Base-by-base conservation (phyloP, 495 filamentous ascomycete species). In the Penicillium tannophilum region DNA sequence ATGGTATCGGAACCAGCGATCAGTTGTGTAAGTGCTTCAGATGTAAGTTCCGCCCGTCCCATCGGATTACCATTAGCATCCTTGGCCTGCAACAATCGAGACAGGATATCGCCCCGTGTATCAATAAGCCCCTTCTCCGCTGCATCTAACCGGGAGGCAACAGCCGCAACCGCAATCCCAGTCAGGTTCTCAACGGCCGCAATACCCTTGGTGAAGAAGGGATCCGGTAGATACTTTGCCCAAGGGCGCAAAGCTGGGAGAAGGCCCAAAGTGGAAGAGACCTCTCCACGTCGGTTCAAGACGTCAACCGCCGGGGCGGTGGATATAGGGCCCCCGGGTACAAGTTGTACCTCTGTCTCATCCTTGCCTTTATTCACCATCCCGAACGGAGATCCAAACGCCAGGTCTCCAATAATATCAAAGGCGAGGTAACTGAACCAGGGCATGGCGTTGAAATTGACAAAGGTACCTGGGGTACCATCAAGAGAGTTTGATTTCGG, bases 371-470 rank as follows among this genome's bases (percentile, higher is more conserved):
- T 70, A 39, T 67, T 30, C 7, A 77, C 68, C 74, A 78, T 76
- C 16, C 71, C 74, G 54, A 78, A 78, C 12, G 75, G 75, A 2
- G 66, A 64, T 8, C 74, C 74, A 46, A 77, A 77, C 20, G 75
- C 75, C 41, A 68, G 28, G 30, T 68, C 65, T 4, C 65, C 65
- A 36, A 68, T 68, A 1, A 65, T 68, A 50, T 68, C 90, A 59
- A 93, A 93, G n/a, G 90, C 90, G 11, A 92, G 79, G 65, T 89
- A 93, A 69, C 92, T 93, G 80, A 90, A 91, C 90, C 90, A 93
- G 53, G 89, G 79, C 50, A 93, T 80, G 52, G 84, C 86, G 67
- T 93, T 90, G 52, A 91, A 75, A 50, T 81, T 72, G 23, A 71
- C 72, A 62, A 74, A 87, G 28, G 28, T 28, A 28, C 28, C 28